phyloP scores from a whole-genome alignment of 169 alveolate species.

The Plasmodium cynomolgi region DNA sequence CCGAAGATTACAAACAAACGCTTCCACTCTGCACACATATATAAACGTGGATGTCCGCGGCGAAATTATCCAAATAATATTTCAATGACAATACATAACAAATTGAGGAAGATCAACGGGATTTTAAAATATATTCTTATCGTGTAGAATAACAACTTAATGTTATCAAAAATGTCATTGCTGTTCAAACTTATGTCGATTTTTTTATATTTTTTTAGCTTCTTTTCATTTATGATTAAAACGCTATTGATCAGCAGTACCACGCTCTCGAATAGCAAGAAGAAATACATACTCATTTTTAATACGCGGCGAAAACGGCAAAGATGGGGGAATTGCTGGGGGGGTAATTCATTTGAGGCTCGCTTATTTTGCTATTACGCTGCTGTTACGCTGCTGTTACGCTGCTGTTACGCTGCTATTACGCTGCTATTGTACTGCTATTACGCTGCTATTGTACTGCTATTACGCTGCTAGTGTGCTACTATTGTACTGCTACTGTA shows the following conservation, averaged over 20 bases:
- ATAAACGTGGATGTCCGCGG: background rate
- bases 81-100: constrained; percentile 64
- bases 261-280: constrained; percentile 63
- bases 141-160: constrained; percentile 64
- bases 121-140: constrained; percentile 73
- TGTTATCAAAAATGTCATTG: constrained; percentile 70
- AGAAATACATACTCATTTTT: constrained; percentile 75
- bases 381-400: background rate
- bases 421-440: background rate
- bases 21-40: background rate
- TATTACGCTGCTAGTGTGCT: background rate
- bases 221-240: constrained; percentile 73
- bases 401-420: background rate
- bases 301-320: background rate
- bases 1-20: background rate
- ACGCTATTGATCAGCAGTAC: constrained; percentile 74
- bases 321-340: background rate
- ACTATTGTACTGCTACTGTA: background rate
- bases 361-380: background rate
- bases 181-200: constrained; percentile 66
- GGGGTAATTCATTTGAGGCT: constrained; percentile 2
- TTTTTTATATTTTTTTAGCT: constrained; percentile 65
- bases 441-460: background rate
- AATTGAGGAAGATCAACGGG: constrained; percentile 63
- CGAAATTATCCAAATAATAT: constrained; percentile 54